Percentiles rank a stretch among this genome's conserved stretches.
Evolutionary conservation across 2,329 filamentous ascomycete genomes (phyloP).

Genomic region (Coleophoma crateriformis): DNA sequence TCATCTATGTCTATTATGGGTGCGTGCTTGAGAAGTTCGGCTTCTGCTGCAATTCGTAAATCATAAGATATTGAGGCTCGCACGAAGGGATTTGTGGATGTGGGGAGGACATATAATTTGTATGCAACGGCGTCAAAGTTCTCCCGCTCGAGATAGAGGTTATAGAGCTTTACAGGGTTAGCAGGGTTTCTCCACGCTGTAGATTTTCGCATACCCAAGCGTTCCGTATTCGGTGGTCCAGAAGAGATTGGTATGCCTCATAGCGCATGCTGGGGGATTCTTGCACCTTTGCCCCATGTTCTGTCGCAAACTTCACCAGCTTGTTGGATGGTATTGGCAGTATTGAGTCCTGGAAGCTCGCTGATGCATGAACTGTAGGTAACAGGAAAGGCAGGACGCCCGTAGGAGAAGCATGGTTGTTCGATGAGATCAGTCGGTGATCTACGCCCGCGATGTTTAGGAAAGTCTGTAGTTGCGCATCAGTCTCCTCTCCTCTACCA

Average conservation of each 20-base stretch:
- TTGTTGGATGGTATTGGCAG: conserved; percentile 56
- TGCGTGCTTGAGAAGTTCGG: conserved; percentile 64
- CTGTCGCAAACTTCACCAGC: conserved; percentile 63
- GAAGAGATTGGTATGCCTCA: conserved; percentile 72
- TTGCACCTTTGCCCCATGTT: conserved; percentile 37
- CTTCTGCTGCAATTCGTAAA: conserved; percentile 66
- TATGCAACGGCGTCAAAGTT: conserved; percentile 64
- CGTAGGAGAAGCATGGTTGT: conserved; percentile 87
- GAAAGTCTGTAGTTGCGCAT: conserved; percentile 57
- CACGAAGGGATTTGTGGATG: conserved; percentile 55
- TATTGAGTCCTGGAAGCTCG: conserved; percentile 25
- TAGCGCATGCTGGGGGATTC: conserved; percentile 43
- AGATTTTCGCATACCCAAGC: conserved; percentile 62
- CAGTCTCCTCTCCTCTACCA: background rate
- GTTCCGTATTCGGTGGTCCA: conserved; percentile 72
- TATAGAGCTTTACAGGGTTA: conserved; percentile 53
- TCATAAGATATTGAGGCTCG: conserved; percentile 57
- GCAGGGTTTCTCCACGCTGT: background rate
- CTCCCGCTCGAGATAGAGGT: conserved; percentile 67
- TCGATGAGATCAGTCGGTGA: conserved; percentile 65
- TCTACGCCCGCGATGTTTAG: conserved; percentile 69
- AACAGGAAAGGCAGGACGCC: conserved; percentile 86
- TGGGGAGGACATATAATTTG: conserved; percentile 67
- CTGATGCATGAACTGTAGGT: conserved; percentile 33
- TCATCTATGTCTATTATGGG: conserved; percentile 50